Conservation (phyloP, 805 yeast species). For the Saturnispora sekii region DNA sequence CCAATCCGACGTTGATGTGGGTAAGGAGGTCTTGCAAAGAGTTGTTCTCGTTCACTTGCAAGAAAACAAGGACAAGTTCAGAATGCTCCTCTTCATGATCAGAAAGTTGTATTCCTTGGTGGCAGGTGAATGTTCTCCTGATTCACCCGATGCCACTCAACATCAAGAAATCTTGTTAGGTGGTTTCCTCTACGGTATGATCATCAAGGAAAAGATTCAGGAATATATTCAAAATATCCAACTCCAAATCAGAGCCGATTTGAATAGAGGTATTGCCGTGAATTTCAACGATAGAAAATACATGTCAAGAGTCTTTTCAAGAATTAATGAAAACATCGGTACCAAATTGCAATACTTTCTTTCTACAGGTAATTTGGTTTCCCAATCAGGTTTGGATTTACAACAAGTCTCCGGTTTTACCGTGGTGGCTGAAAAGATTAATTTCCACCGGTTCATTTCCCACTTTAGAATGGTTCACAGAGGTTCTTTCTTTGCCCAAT, state of each 20-base stretch:
- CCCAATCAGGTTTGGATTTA: constrained; percentile 94
- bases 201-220: constrained; percentile 90
- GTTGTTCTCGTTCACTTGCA: constrained; percentile 85
- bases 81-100: constrained; percentile 86
- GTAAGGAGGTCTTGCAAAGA: constrained; percentile 69
- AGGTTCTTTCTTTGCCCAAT: constrained; percentile 97
- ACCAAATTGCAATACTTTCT: constrained; percentile 88
- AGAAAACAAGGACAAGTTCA: constrained; percentile 68
- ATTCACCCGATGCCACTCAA: constrained; percentile 98
- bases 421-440: constrained; percentile 97
- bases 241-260: constrained; percentile 67
- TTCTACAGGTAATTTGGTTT: constrained; percentile 93
- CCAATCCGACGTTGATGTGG: constrained; percentile 82
- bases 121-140: constrained; percentile 94
- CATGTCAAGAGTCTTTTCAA: constrained; percentile 64
- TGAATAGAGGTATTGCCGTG: constrained; percentile 69
- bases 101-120: constrained; percentile 90
- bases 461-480: constrained; percentile 99
- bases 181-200: constrained; percentile 95
- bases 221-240: constrained; percentile 74
- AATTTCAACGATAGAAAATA: constrained; percentile 79
- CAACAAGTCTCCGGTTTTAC: constrained; percentile 98
- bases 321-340: constrained; percentile 90
- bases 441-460: constrained; percentile 93
- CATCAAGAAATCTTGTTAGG: constrained; percentile 95